These are phyloP conservation scores for Candida michaelii DNA, from an alignment of 805 yeast species.

Conservation along the genomic window DNA sequence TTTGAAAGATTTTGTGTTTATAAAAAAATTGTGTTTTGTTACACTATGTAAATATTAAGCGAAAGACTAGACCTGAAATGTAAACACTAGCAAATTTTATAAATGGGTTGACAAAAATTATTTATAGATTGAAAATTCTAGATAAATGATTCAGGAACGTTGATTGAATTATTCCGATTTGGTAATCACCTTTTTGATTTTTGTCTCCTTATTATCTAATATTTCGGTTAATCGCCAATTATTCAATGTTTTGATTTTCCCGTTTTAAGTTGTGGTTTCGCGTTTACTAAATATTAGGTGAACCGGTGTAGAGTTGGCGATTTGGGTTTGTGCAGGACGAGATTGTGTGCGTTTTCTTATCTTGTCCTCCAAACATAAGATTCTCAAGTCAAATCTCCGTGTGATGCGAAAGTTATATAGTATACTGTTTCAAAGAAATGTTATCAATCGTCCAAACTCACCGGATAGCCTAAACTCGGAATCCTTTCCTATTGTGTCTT, in stretches of 20 bases:
- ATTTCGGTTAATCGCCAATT: background rate
- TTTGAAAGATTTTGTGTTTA: background rate
- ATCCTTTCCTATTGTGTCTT: too few species aligned
- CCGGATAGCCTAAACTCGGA: too few species aligned
- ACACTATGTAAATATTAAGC: background rate
- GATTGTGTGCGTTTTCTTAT: too few species aligned
- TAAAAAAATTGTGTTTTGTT: background rate
- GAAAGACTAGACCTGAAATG: background rate
- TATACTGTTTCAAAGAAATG: too few species aligned
- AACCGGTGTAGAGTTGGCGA: background rate
- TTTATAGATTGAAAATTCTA: background rate
- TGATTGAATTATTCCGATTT: background rate
- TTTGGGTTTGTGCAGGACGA: background rate
- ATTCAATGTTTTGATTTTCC: slow-evolving; percentile 6
- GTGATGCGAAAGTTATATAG: too few species aligned
- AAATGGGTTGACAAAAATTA: background rate
- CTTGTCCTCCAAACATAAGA: too few species aligned
- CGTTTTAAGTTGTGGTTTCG: background rate
- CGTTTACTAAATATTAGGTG: background rate
- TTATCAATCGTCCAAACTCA: too few species aligned
- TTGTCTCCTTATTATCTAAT: background rate
- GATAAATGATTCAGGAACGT: background rate
- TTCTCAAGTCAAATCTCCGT: too few species aligned
- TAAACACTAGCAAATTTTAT: background rate
- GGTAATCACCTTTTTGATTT: background rate